phyloP scores from a whole-genome alignment of 2,329 filamentous ascomycete genomes.

The Coleophoma crateriformis region DNA sequence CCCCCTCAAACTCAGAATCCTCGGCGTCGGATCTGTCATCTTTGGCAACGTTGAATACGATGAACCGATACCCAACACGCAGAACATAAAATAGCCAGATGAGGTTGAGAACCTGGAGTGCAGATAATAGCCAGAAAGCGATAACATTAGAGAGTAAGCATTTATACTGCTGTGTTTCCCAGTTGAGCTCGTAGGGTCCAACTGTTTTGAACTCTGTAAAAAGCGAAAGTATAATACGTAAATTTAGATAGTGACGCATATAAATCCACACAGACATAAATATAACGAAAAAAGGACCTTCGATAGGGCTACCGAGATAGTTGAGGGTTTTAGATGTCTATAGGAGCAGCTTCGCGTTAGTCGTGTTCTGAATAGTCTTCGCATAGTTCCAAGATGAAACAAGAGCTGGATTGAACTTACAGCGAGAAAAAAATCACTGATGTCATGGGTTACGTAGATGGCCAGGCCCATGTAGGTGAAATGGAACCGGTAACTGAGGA shows the following conservation, averaged over 20 bases:
- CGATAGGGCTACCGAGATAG: slow-evolving; percentile 75
- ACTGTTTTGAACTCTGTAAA: slow-evolving; percentile 71
- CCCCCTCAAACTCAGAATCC: background rate
- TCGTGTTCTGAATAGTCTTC: slow-evolving; percentile 3
- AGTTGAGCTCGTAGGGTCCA: slow-evolving; percentile 71
- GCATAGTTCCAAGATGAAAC: slow-evolving; percentile 84
- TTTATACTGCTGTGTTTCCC: slow-evolving; percentile 74
- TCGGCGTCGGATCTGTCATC: slow-evolving; percentile 50
- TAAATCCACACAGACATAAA: slow-evolving; percentile 88
- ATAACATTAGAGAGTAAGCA: slow-evolving; percentile 65
- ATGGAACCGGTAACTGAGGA: slow-evolving; percentile 87
- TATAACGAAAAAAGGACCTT: slow-evolving; percentile 78
- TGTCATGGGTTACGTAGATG: slow-evolving; percentile 91
- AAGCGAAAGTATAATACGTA: slow-evolving; percentile 69
- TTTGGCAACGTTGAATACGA: slow-evolving; percentile 52
- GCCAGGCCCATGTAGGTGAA: slow-evolving; percentile 93
- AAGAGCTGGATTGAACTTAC: slow-evolving; percentile 43
- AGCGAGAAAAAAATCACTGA: slow-evolving; percentile 92
- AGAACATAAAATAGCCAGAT: slow-evolving; percentile 79
- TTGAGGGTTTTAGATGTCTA: slow-evolving; percentile 88
- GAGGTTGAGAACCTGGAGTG: slow-evolving; percentile 69
- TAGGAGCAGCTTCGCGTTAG: background rate
- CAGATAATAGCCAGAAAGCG: slow-evolving; percentile 56
- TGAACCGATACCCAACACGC: slow-evolving; percentile 67
- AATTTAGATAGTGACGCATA: slow-evolving; percentile 79